Base-by-base conservation (phyloP, 345 rosid species). In the Ailanthus altissimus region DNA sequence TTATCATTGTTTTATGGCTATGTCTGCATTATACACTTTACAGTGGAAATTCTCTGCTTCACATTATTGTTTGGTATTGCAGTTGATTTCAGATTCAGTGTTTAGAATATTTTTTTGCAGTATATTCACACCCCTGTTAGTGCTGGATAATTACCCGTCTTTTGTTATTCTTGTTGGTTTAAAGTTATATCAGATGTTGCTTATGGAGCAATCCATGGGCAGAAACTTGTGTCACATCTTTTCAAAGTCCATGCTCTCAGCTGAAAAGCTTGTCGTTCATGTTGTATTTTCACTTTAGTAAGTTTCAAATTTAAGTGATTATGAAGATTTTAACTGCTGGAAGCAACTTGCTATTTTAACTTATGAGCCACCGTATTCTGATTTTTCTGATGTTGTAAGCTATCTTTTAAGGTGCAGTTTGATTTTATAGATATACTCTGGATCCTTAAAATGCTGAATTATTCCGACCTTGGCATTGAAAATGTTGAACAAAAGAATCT, bases 321-420 rank as follows among this genome's bases (percentile, higher is more conserved):
- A 40, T 43, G 66, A 42, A 62, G 59, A 26, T 62, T 5, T 49
- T 49, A 50, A 49, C 60, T 63, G 36, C 70, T 64, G 26, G 77
- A n/a, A 62, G 23, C 61, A 50, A 49, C 25, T n/a, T 13, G 53
- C n/a, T n/a, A n/a, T n/a, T n/a, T 61, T 50, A 46, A 62, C 70
- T 21, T 47, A 8, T 64, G 40, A 75, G 61, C 59, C 64, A 42
- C 46, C 20, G 14, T 28, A 16, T 74, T 36, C 21, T 21, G 38
- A 38, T 62, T 53, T 12, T 74, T n/a, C 11, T 45, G 2, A 43
- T 26, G 13, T 40, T 25, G 25, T 54, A 38, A 51, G 8, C 16
- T 32, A 43, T 72, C 5, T 59, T 73, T 59, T 25, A 60, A 45
- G 25, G 23, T 28, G 63, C 67, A 59, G 43, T 59, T 26, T 45